These are phyloP conservation scores for Hsuehochloa calcarea DNA, from an alignment of 176 grass and related monocot species.

Conservation along the genomic window DNA sequence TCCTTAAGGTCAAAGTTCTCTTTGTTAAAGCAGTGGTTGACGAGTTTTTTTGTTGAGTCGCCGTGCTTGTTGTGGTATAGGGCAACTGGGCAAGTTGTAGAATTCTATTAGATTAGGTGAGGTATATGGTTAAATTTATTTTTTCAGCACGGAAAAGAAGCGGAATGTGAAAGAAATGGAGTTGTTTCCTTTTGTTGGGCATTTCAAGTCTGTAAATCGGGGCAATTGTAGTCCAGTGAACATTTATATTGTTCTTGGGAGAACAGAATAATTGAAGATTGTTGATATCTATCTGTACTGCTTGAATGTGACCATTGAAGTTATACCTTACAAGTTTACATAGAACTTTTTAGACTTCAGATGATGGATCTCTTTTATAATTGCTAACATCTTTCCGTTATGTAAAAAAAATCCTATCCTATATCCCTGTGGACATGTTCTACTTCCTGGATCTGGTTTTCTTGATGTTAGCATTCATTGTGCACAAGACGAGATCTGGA, in stretches of 20 bases:
- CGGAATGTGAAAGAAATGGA: background rate
- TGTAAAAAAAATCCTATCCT: background rate
- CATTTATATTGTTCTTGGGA: conserved; percentile 1
- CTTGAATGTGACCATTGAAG: background rate
- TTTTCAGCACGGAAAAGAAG: background rate
- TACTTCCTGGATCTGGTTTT: background rate
- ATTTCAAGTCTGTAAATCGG: conserved; percentile 30
- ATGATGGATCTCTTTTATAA: background rate
- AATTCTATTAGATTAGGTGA: background rate
- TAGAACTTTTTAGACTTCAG: background rate
- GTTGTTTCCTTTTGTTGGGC: background rate
- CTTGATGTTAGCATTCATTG: background rate
- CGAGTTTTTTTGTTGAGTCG: conserved; percentile 27
- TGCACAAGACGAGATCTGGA: background rate
- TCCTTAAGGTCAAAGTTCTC: background rate
- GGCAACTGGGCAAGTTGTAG: background rate
- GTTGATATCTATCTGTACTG: background rate
- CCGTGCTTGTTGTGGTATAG: conserved; percentile 15
- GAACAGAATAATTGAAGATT: background rate
- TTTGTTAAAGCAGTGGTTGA: conserved; percentile 39
- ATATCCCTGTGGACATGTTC: background rate
- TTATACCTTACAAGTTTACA: background rate
- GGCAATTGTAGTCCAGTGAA: background rate
- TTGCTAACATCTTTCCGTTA: background rate
- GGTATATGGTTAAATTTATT: conserved; percentile 27